Conservation (phyloP, 768 basidiomycete genomes). For the Candolleomyces efflorescens region DNA sequence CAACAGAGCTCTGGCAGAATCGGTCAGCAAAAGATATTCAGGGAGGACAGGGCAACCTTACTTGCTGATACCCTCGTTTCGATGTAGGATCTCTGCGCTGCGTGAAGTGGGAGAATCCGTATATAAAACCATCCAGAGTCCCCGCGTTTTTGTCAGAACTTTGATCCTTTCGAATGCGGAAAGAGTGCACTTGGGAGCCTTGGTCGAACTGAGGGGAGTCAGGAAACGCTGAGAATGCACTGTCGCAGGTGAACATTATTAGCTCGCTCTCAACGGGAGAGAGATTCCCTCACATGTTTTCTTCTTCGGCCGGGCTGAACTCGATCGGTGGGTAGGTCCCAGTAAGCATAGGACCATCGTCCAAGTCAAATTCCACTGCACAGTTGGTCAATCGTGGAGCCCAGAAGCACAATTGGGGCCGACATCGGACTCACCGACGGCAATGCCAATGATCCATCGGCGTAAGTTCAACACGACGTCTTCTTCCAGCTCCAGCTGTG, state of each 20-base stretch:
- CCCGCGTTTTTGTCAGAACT: conserved; percentile 16
- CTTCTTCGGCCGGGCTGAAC: conserved; percentile 61
- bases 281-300: conserved; percentile 70
- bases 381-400: not conserved
- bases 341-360: conserved; percentile 76
- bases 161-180: conserved; percentile 64
- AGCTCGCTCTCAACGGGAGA: not conserved
- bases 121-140: conserved; percentile 64
- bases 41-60: conserved; percentile 19
- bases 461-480: conserved; percentile 47
- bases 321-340: conserved; percentile 65
- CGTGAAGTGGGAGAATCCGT: conserved; percentile 76
- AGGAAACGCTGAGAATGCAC: conserved; percentile 90
- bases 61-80: conserved; percentile 81
- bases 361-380: conserved; percentile 84
- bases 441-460: conserved; percentile 66
- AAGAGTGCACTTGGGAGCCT: conserved; percentile 80
- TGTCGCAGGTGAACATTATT: conserved; percentile 24
- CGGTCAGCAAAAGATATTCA: not conserved
- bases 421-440: conserved; percentile 44
- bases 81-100: conserved; percentile 60
- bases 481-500: conserved; percentile 42
- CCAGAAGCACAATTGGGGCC: not conserved
- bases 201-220: conserved; percentile 85
- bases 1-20: conserved; percentile 60